phyloP scores from a whole-genome alignment of 2,329 filamentous ascomycete genomes.

The Ascochyta lentis region DNA sequence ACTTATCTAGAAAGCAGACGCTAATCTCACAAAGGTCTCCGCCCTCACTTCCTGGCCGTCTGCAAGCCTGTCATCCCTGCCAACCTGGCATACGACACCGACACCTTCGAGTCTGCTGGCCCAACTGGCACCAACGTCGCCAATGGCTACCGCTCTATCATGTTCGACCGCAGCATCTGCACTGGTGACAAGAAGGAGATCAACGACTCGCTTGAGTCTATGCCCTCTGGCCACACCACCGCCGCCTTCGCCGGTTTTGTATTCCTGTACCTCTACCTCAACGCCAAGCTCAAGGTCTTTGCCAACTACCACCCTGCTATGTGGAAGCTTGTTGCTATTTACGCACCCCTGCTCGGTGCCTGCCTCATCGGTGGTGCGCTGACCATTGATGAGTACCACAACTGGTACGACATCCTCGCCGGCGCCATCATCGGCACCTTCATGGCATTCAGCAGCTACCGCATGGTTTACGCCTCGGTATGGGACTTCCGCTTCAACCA shows the following conservation, averaged over 20 bases:
- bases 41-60: conserved; percentile 73
- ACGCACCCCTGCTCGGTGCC: conserved; percentile 71
- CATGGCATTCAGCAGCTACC: conserved; percentile 69
- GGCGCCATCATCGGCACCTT: conserved; percentile 70
- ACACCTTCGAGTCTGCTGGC: conserved; percentile 47
- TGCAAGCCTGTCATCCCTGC: conserved; percentile 67
- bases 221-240: conserved; percentile 77
- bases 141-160: conserved; percentile 65
- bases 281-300: conserved; percentile 79
- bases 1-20: neutral
- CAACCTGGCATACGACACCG: conserved; percentile 35
- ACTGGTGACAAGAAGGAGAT: conserved; percentile 70
- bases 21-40: conserved; percentile 26
- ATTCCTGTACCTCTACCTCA: conserved; percentile 75
- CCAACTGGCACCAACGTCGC: conserved; percentile 57
- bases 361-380: conserved; percentile 71
- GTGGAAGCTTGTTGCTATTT: conserved; percentile 73
- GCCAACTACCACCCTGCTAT: conserved; percentile 74
- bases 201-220: conserved; percentile 72
- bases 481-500: conserved; percentile 75
- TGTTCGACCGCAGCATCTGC: conserved; percentile 74
- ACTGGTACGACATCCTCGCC: conserved; percentile 74
- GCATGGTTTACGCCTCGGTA: conserved; percentile 71
- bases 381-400: conserved; percentile 75
- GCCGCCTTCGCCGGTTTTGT: conserved; percentile 76